Evolutionary conservation across 441 rosid species (phyloP).

Genomic region (Eutrema salsugineum): DNA sequence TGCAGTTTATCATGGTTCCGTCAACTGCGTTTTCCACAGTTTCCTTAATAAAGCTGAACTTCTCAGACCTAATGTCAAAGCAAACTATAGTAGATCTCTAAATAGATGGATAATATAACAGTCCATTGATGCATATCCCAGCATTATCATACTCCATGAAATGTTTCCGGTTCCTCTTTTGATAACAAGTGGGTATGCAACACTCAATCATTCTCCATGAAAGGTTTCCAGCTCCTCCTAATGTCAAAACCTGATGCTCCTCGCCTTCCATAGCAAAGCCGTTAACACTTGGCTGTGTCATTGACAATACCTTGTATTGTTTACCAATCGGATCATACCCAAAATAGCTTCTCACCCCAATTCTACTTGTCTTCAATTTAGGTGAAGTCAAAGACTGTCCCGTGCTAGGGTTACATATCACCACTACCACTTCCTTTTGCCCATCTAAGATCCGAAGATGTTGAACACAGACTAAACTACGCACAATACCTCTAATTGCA

Average conservation of each 20-base stretch:
- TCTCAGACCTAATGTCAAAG: not conserved
- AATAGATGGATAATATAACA: no score
- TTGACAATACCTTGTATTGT: not conserved
- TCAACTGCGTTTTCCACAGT: not conserved
- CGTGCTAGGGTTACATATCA: not conserved
- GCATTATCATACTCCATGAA: no score
- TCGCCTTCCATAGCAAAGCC: no score
- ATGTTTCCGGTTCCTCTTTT: no score
- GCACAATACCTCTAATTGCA: not conserved
- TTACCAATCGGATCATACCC: not conserved
- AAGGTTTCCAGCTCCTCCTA: not conserved
- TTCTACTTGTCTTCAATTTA: not conserved
- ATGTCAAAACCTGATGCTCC: not conserved
- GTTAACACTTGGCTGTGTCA: not conserved
- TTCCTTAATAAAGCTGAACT: not conserved
- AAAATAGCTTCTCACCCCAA: not conserved
- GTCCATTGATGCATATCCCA: not conserved
- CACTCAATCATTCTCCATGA: not conserved
- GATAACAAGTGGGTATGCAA: not conserved
- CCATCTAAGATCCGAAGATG: not conserved
- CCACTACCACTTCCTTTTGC: not conserved
- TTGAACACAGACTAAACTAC: not conserved
- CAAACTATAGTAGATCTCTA: not conserved
- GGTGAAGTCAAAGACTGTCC: not conserved
- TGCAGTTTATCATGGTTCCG: not conserved